A percentile compares a stretch with the other conserved stretches of the same genome.
phyloP scores from a whole-genome alignment of 129 eudicot genomes.

The Calendula officinalis region DNA sequence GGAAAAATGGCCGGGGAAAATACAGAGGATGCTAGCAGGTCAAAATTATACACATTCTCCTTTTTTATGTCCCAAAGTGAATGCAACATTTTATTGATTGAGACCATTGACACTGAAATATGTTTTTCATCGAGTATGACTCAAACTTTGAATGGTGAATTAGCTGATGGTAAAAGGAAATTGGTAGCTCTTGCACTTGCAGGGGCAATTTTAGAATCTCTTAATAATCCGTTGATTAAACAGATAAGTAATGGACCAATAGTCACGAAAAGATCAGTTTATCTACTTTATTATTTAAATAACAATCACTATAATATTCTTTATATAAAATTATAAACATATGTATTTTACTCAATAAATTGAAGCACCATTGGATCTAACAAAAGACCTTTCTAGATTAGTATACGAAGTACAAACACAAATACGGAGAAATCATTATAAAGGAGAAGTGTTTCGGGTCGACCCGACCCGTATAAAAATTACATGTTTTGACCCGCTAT shows the following conservation, averaged over 20 bases:
- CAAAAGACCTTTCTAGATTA: constrained; percentile 85
- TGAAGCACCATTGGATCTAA: constrained; percentile 83
- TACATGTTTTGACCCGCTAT: no score
- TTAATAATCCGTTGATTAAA: constrained; percentile 46
- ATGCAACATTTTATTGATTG: no score
- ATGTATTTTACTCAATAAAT: constrained; percentile 37
- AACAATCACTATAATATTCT: not conserved
- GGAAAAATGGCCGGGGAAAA: no score
- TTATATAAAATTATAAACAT: not conserved
- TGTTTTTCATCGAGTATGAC: constrained; percentile 77
- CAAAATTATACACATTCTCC: no score
- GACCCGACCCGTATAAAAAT: no score
- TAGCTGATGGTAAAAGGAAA: constrained; percentile 91
- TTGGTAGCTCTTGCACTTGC: constrained; percentile 76
- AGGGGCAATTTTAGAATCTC: constrained; percentile 63
- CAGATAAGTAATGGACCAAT: constrained; percentile 84
- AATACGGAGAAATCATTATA: constrained; percentile 84
- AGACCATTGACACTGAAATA: no score
- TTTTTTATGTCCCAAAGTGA: no score
- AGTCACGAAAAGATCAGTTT: constrained; percentile 73
- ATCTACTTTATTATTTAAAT: not conserved
- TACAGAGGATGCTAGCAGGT: no score
- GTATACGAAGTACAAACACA: constrained; percentile 70
- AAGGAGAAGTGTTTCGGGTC: no score
- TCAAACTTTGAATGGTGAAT: constrained; percentile 71